A percentile compares a stretch with the other conserved stretches of the same genome.
These are phyloP conservation scores for Lichtheimia hyalospora DNA, from an alignment of 371 early-diverging fungal genomes.

Conservation along the genomic window DNA sequence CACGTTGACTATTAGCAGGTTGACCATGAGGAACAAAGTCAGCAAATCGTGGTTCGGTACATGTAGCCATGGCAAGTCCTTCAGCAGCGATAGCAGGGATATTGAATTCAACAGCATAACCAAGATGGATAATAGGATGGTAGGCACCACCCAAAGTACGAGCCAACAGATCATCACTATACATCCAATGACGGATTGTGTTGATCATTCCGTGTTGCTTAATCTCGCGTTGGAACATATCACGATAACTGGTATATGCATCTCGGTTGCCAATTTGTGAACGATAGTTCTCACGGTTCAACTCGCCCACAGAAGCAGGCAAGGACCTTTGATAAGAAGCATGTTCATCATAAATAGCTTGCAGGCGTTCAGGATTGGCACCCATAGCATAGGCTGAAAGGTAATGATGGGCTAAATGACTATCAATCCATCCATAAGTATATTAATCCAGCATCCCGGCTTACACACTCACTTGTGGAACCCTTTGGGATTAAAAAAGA, in stretches of 20 bases:
- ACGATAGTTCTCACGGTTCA: constrained; percentile 43
- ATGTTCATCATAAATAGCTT: constrained; percentile 52
- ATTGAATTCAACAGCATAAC: constrained; percentile 67
- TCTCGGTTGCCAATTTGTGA: constrained; percentile 40
- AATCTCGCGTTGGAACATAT: constrained; percentile 53
- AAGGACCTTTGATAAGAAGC: constrained; percentile 33
- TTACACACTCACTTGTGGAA: constrained; percentile 43
- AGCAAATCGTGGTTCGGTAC: constrained; percentile 24
- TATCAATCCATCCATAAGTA: constrained; percentile 2
- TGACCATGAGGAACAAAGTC: constrained; percentile 17
- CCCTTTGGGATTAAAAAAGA: constrained; percentile 43
- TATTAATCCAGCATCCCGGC: neutral
- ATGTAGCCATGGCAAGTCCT: constrained; percentile 57
- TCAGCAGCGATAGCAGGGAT: constrained; percentile 52
- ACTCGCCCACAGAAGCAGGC: constrained; percentile 20
- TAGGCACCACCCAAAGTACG: constrained; percentile 50
- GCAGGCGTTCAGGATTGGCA: constrained; percentile 43
- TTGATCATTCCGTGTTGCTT: constrained; percentile 36
- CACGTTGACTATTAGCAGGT: constrained; percentile 1
- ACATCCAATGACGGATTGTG: constrained; percentile 50
- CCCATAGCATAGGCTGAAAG: constrained; percentile 60
- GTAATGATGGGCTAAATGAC: constrained; percentile 56
- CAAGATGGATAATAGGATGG: constrained; percentile 68
- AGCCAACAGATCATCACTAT: constrained; percentile 40
- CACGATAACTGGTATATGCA: constrained; percentile 45